Percentiles rank a stretch among this genome's conserved stretches.
phyloP scores from a whole-genome alignment of 2,329 filamentous ascomycete species.

The Colletotrichum abscissum region DNA sequence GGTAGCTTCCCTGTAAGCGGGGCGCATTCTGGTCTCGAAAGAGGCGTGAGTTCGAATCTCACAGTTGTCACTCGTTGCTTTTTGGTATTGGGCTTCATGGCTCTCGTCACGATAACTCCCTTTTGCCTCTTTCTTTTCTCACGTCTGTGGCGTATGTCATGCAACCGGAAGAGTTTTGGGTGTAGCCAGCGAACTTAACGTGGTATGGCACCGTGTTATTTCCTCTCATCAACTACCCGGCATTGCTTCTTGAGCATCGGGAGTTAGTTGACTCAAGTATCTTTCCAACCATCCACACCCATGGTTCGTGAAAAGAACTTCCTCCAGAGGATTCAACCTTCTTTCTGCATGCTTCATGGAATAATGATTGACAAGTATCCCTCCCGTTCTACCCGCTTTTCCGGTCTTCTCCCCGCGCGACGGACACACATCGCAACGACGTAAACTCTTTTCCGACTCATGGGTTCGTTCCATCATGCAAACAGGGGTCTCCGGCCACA shows the following conservation, averaged over 20 bases:
- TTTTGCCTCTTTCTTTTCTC: not conserved
- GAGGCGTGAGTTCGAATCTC: conserved; percentile 23
- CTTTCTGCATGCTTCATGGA: not conserved
- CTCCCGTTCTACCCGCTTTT: not conserved
- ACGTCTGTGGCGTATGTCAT: too few species aligned
- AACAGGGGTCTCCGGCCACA: not conserved
- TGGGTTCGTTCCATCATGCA: not conserved
- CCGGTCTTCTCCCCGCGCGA: not conserved
- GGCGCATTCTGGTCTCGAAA: conserved; percentile 19
- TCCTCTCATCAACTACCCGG: too few species aligned
- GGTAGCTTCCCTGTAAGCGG: not conserved
- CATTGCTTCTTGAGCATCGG: too few species aligned
- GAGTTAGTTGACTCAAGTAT: too few species aligned
- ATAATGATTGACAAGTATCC: not conserved
- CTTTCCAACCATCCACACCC: too few species aligned
- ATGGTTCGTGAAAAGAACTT: not conserved
- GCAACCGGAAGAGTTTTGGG: too few species aligned
- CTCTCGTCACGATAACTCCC: not conserved
- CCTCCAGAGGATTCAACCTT: not conserved
- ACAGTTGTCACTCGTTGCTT: not conserved
- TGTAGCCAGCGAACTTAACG: too few species aligned
- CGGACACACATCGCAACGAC: too few species aligned
- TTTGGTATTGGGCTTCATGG: not conserved
- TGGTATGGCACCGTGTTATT: too few species aligned
- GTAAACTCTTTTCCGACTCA: not conserved